Base-by-base conservation (phyloP, 2,329 filamentous ascomycete genomes). In the Phialemonium atrogriseum region DNA sequence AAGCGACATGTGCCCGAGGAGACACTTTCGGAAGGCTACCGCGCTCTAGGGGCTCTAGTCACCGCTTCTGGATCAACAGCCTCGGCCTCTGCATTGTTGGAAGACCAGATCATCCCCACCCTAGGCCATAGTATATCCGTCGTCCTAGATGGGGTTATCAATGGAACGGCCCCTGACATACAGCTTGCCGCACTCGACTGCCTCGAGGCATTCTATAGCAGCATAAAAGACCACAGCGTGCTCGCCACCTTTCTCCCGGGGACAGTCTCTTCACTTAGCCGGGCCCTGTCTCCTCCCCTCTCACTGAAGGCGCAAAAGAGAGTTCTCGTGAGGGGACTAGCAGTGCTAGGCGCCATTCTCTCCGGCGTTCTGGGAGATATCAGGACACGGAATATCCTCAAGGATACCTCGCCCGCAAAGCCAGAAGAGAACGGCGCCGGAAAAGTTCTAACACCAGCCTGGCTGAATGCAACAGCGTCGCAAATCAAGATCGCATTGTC, bases 171-270 rank as follows among this genome's bases (percentile, higher is more conserved):
- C 1, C 60, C 73, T 22, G 64, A 71, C n/a, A 71, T 89, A 13
- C 87, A 89, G 48, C 51, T 80, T 5, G 73, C 81, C 41, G 83
- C 86, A 5, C 61, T 85, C 4, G 55, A 63, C 10, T 76, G 82
- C 6, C 52, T 95, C 3, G 59, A 72, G 30, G 61, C 72, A 1
- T 59, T 91, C 7, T 73, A 77, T 41, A 48, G 54, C 6, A 73
- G 76, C 14, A 67, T 94, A 25, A 76, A 70, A 32, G 81, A 91
- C 46, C 72, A 71, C 27, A 71, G 82, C n/a, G 76, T 84, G 3
- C 63, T 94, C 34, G 84, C 86, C 8, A 88, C 75, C 39, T 91
- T 98, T 48, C 66, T 96, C 24, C 91, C 93, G 0, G 86, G 88
- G 8, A 85, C 85, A 1, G 74, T 94, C 0, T 96, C 91, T 4